Conservation (phyloP, 148 eudicot genomes). For the Dianthus caryophyllus region DNA sequence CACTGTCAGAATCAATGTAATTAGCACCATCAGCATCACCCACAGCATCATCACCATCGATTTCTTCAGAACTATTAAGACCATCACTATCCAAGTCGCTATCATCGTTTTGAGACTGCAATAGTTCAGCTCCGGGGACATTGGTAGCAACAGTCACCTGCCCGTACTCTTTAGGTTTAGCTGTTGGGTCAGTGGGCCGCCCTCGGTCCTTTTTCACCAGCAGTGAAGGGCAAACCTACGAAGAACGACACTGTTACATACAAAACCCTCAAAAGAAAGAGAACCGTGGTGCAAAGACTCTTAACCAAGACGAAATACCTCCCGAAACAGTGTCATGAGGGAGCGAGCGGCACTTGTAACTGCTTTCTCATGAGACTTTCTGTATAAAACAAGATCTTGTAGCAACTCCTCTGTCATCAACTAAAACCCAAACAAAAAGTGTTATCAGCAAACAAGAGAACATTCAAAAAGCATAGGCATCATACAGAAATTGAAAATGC, state of each 20-base stretch:
- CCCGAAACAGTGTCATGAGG: conserved; percentile 80
- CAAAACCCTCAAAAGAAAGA: conserved; percentile 6
- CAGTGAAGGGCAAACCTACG: conserved; percentile 89
- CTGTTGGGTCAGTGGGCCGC: conserved; percentile 68
- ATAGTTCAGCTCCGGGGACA: conserved; percentile 72
- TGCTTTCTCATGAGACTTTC: conserved; percentile 82
- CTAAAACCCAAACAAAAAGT: conserved; percentile 34
- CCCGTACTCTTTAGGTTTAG: conserved; percentile 89
- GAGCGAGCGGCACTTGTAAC: conserved; percentile 93
- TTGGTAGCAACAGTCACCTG: conserved; percentile 61
- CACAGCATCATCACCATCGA: conserved; percentile 28
- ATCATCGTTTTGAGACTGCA: conserved; percentile 39
- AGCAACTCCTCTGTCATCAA: conserved; percentile 96
- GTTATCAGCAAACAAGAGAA: neutral
- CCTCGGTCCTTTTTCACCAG: conserved; percentile 90
- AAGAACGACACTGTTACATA: conserved; percentile 15
- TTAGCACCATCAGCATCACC: conserved; percentile 23
- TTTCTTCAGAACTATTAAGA: conserved; percentile 21
- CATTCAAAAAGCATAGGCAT: conserved; percentile 1
- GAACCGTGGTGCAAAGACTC: neutral
- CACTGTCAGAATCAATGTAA: conserved; percentile 18
- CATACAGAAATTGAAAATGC: too few species aligned
- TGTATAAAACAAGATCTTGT: conserved; percentile 93
- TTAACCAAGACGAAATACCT: conserved; percentile 42
- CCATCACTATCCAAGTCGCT: conserved; percentile 28